Evolutionary conservation across 2,329 filamentous ascomycete species (phyloP).

Genomic region (Fonsecaea pedrosoi): DNA sequence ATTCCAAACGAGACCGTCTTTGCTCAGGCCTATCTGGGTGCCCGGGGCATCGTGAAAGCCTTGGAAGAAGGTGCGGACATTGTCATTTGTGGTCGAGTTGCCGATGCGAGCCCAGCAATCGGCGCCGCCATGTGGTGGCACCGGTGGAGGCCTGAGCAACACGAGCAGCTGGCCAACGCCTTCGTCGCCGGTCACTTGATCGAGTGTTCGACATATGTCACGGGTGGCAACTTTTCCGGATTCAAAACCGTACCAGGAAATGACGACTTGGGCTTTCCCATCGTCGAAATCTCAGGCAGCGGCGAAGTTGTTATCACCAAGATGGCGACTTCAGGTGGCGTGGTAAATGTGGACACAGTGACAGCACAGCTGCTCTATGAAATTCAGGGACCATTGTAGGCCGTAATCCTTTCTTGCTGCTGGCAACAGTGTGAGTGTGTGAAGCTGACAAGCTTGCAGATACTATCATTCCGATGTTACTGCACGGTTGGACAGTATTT

Average conservation of each 20-base stretch:
- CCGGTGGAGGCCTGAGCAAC: constrained; percentile 55
- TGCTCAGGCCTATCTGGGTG: constrained; percentile 43
- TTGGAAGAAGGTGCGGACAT: constrained; percentile 55
- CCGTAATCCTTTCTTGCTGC: too few species aligned
- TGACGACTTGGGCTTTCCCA: constrained; percentile 39
- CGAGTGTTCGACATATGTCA: constrained; percentile 61
- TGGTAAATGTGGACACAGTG: constrained; percentile 35
- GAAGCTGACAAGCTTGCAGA: too few species aligned
- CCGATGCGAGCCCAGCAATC: constrained; percentile 60
- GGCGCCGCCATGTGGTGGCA: constrained; percentile 64
- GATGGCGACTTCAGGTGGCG: constrained; percentile 44
- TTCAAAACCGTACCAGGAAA: constrained; percentile 43
- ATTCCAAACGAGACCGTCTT: constrained; percentile 36
- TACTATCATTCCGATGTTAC: constrained; percentile 34
- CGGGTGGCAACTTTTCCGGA: constrained; percentile 61
- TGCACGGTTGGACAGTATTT: constrained; percentile 49
- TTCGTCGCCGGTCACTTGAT: constrained; percentile 60
- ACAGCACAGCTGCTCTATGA: constrained; percentile 43
- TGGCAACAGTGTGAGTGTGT: too few species aligned
- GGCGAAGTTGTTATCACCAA: constrained; percentile 36
- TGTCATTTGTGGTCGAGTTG: constrained; percentile 57
- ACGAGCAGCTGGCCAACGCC: constrained; percentile 58
- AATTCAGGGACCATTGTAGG: constrained; percentile 36
- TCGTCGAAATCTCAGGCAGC: constrained; percentile 37
- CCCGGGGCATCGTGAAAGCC: constrained; percentile 47